These are phyloP conservation scores for Leccinum longicurvipes DNA, from an alignment of 768 basidiomycete genomes.

Conservation along the genomic window DNA sequence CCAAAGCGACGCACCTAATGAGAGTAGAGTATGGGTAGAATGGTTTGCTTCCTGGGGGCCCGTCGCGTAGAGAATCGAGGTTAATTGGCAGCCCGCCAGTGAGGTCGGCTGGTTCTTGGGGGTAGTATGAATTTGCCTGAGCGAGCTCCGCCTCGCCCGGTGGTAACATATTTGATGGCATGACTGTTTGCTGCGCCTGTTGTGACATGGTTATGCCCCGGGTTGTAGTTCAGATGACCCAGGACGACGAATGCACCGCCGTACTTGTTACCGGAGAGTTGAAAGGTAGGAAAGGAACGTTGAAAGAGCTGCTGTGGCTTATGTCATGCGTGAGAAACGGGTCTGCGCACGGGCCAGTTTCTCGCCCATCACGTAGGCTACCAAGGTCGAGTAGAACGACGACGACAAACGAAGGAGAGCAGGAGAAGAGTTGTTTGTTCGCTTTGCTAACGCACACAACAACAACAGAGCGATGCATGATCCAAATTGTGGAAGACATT, in stretches of 20 bases:
- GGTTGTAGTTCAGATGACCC: slow-evolving; percentile 8
- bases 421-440: slow-evolving; percentile 43
- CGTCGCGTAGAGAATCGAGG: slow-evolving; percentile 81
- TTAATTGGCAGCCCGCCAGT: slow-evolving; percentile 84
- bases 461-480: slow-evolving; percentile 42
- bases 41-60: slow-evolving; percentile 85
- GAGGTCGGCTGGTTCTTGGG: slow-evolving; percentile 73
- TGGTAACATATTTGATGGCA: slow-evolving; percentile 60
- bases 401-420: slow-evolving; percentile 30
- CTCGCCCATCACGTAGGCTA: slow-evolving; percentile 25
- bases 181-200: slow-evolving; percentile 47
- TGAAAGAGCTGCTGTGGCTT: slow-evolving; percentile 52
- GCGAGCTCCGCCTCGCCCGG: slow-evolving; percentile 52
- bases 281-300: slow-evolving; percentile 31
- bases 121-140: slow-evolving; percentile 60
- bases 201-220: slow-evolving; percentile 43
- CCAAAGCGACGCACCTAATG: slow-evolving; percentile 60
- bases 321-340: slow-evolving; percentile 43
- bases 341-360: slow-evolving; percentile 56
- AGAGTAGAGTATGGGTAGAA: slow-evolving; percentile 91
- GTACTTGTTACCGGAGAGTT: slow-evolving; percentile 22
- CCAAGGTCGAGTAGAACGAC: slow-evolving; percentile 27
- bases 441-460: slow-evolving; percentile 61
- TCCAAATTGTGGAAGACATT: slow-evolving; percentile 73
- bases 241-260: slow-evolving; percentile 7